A percentile compares a stretch with the other conserved stretches of the same genome.
Evolutionary conservation across 306 rosid genomes (phyloP).

Genomic region (Leucaena leucocephala): DNA sequence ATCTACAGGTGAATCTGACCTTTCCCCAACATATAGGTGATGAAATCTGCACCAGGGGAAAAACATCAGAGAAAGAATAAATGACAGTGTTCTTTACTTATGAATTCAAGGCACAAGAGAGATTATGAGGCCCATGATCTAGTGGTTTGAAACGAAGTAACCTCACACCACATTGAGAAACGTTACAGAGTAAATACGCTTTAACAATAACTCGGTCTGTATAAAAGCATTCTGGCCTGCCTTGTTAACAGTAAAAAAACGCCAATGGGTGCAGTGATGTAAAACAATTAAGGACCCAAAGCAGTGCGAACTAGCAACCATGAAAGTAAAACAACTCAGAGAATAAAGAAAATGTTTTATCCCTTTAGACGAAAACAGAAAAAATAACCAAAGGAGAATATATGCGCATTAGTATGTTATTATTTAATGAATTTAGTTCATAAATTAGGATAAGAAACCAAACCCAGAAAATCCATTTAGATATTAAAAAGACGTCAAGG

Average conservation of each 20-base stretch:
- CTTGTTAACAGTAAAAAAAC: not conserved
- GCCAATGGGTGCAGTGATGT: not conserved
- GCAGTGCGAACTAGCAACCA: not conserved
- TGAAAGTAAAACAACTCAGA: not conserved
- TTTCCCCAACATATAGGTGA: conserved; percentile 24
- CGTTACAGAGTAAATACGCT: not conserved
- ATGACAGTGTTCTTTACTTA: not conserved
- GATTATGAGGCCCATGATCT: not conserved
- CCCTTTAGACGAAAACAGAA: not conserved
- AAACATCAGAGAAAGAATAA: not conserved
- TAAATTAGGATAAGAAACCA: not conserved
- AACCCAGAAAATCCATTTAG: not conserved
- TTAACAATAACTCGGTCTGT: not conserved
- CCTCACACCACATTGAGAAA: not conserved
- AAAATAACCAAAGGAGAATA: not conserved
- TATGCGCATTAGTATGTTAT: not conserved
- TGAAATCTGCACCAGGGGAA: conserved; percentile 42
- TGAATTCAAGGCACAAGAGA: not conserved
- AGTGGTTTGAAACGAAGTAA: not conserved
- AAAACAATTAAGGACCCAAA: not conserved
- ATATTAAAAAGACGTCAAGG: not conserved
- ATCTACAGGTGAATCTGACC: conserved; percentile 32
- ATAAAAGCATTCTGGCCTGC: not conserved
- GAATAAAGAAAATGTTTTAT: not conserved
- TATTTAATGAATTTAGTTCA: not conserved